Evolutionary conservation across 2,329 filamentous ascomycete species (phyloP).

Genomic region (Thermothelomyces thermophilus): DNA sequence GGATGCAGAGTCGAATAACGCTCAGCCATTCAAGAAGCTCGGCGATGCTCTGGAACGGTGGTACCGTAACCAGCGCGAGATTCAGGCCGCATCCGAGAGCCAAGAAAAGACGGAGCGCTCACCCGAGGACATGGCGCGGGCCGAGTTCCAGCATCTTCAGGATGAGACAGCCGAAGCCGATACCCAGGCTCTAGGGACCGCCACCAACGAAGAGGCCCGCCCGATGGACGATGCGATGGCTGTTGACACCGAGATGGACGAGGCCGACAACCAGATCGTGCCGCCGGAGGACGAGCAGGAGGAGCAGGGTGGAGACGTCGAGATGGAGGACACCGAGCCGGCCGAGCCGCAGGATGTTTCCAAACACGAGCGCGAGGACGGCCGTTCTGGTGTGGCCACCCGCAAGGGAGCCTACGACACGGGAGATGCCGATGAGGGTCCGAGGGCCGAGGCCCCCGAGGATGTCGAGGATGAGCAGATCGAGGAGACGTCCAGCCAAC

Average conservation of each 20-base stretch:
- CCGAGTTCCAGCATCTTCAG: constrained; percentile 90
- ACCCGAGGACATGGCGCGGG: constrained; percentile 62
- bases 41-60: constrained; percentile 89
- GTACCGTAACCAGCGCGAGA: constrained; percentile 83
- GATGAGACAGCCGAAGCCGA: constrained; percentile 78
- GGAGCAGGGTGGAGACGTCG: constrained; percentile 37
- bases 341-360: constrained; percentile 36
- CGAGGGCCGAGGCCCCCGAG: constrained; percentile 31
- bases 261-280: constrained; percentile 41
- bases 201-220: constrained; percentile 78
- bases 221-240: constrained; percentile 85
- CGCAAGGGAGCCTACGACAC: constrained; percentile 52
- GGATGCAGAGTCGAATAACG: constrained; percentile 37
- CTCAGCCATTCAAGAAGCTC: constrained; percentile 84
- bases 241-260: constrained; percentile 62
- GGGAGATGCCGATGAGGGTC: constrained; percentile 33
- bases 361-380: constrained; percentile 46
- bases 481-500: constrained; percentile 52
- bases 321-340: constrained; percentile 38
- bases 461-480: constrained; percentile 41
- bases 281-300: constrained; percentile 44
- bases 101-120: constrained; percentile 45
- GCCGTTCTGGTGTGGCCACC: constrained; percentile 54
- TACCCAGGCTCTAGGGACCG: constrained; percentile 83
- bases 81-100: constrained; percentile 51